Conservation (phyloP, 768 basidiomycete genomes). For the Russula foetens region DNA sequence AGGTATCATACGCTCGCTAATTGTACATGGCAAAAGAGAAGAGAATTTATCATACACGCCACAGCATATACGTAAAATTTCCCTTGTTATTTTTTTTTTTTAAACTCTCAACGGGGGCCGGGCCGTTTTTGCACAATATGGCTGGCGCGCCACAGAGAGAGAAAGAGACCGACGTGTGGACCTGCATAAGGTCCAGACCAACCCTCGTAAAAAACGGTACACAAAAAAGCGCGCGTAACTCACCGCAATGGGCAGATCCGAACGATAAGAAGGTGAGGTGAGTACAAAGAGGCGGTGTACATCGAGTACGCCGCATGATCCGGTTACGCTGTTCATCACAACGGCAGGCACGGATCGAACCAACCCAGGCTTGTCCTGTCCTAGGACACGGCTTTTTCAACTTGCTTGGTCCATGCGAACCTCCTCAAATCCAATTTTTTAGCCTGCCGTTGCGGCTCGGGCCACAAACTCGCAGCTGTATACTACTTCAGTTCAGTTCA, state of each 20-base stretch:
- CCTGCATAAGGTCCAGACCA: constrained; percentile 7
- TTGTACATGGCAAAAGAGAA: too few species aligned
- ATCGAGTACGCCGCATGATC: constrained; percentile 17
- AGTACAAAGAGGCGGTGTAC: constrained; percentile 16
- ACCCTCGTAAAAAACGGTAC: neutral
- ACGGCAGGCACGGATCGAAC: constrained; percentile 15
- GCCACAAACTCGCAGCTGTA: constrained; percentile 11
- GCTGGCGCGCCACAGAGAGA: constrained; percentile 1
- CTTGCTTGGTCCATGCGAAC: neutral
- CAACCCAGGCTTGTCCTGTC: neutral
- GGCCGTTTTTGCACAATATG: too few species aligned
- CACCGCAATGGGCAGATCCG: constrained; percentile 11
- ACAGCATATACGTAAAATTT: too few species aligned
- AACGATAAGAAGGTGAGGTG: constrained; percentile 7
- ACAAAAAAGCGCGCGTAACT: neutral
- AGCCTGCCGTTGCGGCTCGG: neutral
- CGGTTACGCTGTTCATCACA: constrained; percentile 11
- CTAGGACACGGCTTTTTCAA: constrained; percentile 11
- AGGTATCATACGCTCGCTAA: too few species aligned
- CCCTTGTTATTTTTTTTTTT: too few species aligned
- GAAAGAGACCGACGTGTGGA: constrained; percentile 2
- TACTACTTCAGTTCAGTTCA: neutral
- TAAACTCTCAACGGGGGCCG: too few species aligned
- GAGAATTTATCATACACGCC: too few species aligned
- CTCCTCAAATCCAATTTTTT: neutral